These are phyloP conservation scores for Podaxis mareebaensis DNA, from an alignment of 768 basidiomycete species.

Conservation along the genomic window DNA sequence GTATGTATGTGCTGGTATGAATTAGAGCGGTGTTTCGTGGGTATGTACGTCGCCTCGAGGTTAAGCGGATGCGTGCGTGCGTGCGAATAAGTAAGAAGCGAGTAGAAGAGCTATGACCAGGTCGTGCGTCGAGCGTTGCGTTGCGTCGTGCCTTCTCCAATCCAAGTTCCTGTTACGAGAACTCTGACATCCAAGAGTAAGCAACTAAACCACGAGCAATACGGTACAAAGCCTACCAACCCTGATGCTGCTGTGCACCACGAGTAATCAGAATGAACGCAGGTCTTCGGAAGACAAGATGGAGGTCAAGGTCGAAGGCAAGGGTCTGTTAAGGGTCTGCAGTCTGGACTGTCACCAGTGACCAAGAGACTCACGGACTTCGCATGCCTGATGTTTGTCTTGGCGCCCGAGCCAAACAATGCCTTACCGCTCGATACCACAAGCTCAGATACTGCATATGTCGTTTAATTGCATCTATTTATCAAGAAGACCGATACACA, in stretches of 20 bases:
- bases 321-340: background rate
- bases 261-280: slow-evolving; percentile 1
- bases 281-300: background rate
- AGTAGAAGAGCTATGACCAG: background rate
- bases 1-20: background rate
- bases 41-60: background rate
- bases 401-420: slow-evolving; percentile 14
- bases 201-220: background rate
- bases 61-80: background rate
- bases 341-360: background rate
- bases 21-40: background rate
- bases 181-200: background rate
- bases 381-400: slow-evolving; percentile 13
- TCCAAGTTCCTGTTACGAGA: background rate
- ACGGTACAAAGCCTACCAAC: background rate
- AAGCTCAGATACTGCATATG: background rate
- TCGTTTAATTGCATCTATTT: background rate
- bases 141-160: background rate
- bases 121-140: background rate
- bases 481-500: background rate
- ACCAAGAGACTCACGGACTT: background rate
- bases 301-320: background rate
- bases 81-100: background rate
- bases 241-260: slow-evolving; percentile 3
- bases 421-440: background rate